Evolutionary conservation across 331 rosid species (phyloP).

Genomic region (Erythrophleum ivorense): DNA sequence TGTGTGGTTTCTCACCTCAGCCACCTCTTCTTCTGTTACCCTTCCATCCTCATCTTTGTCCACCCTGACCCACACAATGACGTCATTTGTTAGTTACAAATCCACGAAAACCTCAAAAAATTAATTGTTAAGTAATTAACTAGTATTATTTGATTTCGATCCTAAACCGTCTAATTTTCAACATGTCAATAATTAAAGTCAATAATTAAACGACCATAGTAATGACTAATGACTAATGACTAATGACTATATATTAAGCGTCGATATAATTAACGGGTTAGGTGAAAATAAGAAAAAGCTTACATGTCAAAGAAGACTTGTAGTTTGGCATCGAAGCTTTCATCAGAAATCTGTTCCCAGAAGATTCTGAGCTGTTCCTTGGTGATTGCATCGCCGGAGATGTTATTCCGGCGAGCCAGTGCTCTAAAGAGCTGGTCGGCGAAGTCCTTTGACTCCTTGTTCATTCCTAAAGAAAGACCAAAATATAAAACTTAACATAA

Average conservation of each 20-base stretch:
- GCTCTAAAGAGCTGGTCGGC: conserved; percentile 83
- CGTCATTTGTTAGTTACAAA: too few relatives aligned
- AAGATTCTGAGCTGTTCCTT: conserved; percentile 71
- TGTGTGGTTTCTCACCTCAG: conserved; percentile 56
- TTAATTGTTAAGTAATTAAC: too few relatives aligned
- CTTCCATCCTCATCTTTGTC: conserved; percentile 90
- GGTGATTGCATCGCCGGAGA: conserved; percentile 61
- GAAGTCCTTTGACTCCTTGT: conserved; percentile 84
- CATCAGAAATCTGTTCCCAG: conserved; percentile 86
- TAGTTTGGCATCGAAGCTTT: conserved; percentile 84
- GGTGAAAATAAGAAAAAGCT: background rate
- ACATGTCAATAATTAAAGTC: too few relatives aligned
- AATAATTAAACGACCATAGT: too few relatives aligned
- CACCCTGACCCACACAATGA: too few relatives aligned
- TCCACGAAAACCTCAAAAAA: too few relatives aligned
- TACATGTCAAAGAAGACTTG: conserved; percentile 93
- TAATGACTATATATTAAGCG: conserved; percentile 38
- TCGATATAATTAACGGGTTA: background rate
- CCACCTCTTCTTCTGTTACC: conserved; percentile 79
- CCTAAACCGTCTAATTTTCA: too few relatives aligned
- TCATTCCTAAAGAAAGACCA: conserved; percentile 66
- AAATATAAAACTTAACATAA: background rate
- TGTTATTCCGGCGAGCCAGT: conserved; percentile 61
- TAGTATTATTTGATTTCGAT: too few relatives aligned
- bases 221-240: too few relatives aligned